Evolutionary conservation across 78 protist genomes (phyloP), one percentile per base, ranked within the genome.

Genomic region (Abeoforma whisleri): DNA sequence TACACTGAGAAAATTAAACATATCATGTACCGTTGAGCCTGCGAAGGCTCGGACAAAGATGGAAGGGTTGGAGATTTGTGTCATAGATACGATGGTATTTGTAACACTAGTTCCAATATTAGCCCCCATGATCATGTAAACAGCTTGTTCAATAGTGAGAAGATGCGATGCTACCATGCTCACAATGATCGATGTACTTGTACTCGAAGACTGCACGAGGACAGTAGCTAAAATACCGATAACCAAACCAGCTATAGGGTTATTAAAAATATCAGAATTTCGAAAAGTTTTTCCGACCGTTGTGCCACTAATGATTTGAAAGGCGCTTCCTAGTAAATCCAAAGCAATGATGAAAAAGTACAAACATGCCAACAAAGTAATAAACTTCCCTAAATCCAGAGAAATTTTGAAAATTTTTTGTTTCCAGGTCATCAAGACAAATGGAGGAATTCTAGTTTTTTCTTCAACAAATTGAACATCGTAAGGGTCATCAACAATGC

Each of bases 41-140:
- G 85, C 85, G 40, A 82, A 82, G 22, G 85, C 85, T 31, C 85
- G 72, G 5, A 70, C 16, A 35, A 82, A 48, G 25, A 69, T 39
- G 57, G 32, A 40, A 8, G 70, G 30, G 25, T 82, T 73, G 34
- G 80, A 70, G 8, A 82, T 31, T 31, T 82, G 85, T 12, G 80
- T 73, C 85, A 82, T 82, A 48, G 76, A 40, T 30, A 82, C 85
- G 23, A 82, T 82, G 35, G 85, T 82, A 0, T 82, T 82, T 0
- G 85, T 82, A 12, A 82, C 85, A 34, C 40, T 22, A 28, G 85
- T 82, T 35, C 85, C 85, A 0, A 82, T 82, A 28, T 82, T 82
- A 36, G 69, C 39, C 8, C 85, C 85, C 85, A 82, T 82, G 22
- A 82, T 82, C 85, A 82, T 82, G 85, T 35, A 48, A 30, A 82